Base-by-base conservation (phyloP, 352 stramenopile genomes). In the Phytophthora idaei region DNA sequence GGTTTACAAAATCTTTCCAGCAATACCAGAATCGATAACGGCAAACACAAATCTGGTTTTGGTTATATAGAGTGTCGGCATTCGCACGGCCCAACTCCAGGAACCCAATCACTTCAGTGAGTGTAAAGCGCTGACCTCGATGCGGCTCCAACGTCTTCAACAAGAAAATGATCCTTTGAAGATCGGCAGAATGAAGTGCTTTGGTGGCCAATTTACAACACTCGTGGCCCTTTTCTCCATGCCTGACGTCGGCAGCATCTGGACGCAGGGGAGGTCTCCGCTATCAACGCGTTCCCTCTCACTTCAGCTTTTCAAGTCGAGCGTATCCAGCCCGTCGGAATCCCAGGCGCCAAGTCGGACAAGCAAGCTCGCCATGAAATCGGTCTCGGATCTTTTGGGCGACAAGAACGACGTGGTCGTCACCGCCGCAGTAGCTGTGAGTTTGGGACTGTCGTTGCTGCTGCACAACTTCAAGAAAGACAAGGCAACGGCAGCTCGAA, bases 371-470 rank as follows among this genome's bases (percentile, higher is more conserved):
- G 9, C 25, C 42, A 73, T 73, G 66, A 69, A 73, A 45, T 50
- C 61, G 8, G 39, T 69, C 15, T 57, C 59, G 28, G 32, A 65
- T 5, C 54, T 69, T 37, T 37, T 69, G n/a, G 60, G 66, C 1
- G 54, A 57, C 50, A 31, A 51, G 34, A 64, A 55, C 10, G 66
- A 73, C 25, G 10, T 64, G 1, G 66, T 53, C 5, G 27, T 69
- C 6, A 53, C 60, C 14, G 55, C 60, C 39, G 66, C 61, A n/a
- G 60, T 73, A 10, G 48, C 56, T 17, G 49, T 76, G 44, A 70
- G 58, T 10, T 62, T 79, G 56, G 59, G 62, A 17, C 29, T 79
- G 21, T 58, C 71, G 17, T 32, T 82, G 44, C 41, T 66, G 8
- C 28, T 66, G 14, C 67, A 55, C 63, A 59, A 52, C n/a, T 67